phyloP scores from a whole-genome alignment of 1,284 basidiomycete genomes.

The Fomitopsis palustris region DNA sequence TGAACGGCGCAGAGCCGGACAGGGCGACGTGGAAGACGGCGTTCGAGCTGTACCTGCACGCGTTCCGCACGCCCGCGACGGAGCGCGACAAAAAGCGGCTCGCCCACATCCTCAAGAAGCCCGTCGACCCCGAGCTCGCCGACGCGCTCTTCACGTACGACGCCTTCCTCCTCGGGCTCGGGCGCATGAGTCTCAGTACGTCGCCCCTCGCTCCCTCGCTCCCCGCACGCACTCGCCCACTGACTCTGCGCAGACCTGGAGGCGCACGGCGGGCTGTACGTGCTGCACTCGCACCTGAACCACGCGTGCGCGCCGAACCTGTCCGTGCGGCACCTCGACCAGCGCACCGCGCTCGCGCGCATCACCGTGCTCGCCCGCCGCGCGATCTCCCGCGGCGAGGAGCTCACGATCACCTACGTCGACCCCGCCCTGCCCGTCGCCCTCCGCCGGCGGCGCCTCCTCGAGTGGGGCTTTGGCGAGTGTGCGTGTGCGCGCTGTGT shows the following conservation, averaged over 20 bases:
- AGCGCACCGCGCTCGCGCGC: conserved; percentile 58
- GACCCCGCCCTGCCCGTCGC: conserved; percentile 55
- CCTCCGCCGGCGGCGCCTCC: conserved; percentile 54
- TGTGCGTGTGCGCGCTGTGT: conserved; percentile 68
- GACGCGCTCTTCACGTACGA: conserved; percentile 70
- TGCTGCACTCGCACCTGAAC: conserved; percentile 85
- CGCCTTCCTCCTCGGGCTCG: conserved; percentile 70
- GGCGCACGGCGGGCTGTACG: conserved; percentile 83
- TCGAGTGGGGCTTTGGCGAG: conserved; percentile 73
- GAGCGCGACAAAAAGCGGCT: conserved; percentile 55
- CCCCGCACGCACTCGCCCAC: conserved; percentile 8
- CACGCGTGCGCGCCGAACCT: conserved; percentile 80
- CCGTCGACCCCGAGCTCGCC: conserved; percentile 48
- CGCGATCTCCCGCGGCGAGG: conserved; percentile 68
- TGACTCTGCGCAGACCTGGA: conserved; percentile 61
- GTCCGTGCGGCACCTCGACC: conserved; percentile 68
- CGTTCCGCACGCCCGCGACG: conserved; percentile 53
- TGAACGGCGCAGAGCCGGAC: conserved; percentile 47
- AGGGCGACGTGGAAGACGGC: conserved; percentile 61
- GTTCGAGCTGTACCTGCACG: conserved; percentile 50
- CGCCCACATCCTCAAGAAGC: conserved; percentile 50
- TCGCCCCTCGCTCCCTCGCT: conserved; percentile 11
- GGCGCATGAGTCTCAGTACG: conserved; percentile 80
- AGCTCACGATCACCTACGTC: conserved; percentile 79
- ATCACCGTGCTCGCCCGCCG: conserved; percentile 68